Evolutionary conservation across 2,329 filamentous ascomycete genomes (phyloP), one percentile per base, ranked within the genome.

Genomic region (Sporothrix dimorphospora): DNA sequence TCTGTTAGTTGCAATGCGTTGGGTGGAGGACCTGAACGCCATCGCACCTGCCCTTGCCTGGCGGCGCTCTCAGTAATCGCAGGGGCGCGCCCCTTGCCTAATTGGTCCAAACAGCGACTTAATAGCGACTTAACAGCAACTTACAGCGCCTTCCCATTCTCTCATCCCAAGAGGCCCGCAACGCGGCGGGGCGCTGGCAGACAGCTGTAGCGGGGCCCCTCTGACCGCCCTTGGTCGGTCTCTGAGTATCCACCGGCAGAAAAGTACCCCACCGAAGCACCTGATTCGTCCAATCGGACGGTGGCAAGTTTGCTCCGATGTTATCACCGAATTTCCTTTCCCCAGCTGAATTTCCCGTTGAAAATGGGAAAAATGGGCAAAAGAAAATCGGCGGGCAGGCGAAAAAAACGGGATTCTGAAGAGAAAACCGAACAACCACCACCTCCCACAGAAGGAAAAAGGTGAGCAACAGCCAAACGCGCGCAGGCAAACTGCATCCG

Each of bases 281-380:
- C 14, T 47, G n/a, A 34, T 47, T 34, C 38, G 47, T 51, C 74
- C 72, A 74, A 75, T 75, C 69, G 71, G 74, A 71, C 21, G 51
- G 55, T 21, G 47, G 55, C 53, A 42, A 40, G 12, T 47, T 65
- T 65, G n/a, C 71, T 72, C 72, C 71, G 74, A 72, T 72, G 70
- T 67, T 75, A 75, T 73, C 73, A 53, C 74, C 74, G 74, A 74
- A 38, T 61, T 57, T 49, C 38, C 59, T 65, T 38, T 55, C 40
- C 30, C 11, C 47, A 38, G 40, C 51, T 47, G 38, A 70, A 70
- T 70, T 70, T 30, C 68, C 51, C 51, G 51, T 47, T 12, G n/a
- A 34, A 40, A 70, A 34, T 38, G 24, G 51, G 38, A 27, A 61
- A 70, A 57, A 59, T 59, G 49, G 42, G 27, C 55, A 38, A 49